Base-by-base conservation (phyloP, 2,329 filamentous ascomycete species). In the Lachnellula cervina region DNA sequence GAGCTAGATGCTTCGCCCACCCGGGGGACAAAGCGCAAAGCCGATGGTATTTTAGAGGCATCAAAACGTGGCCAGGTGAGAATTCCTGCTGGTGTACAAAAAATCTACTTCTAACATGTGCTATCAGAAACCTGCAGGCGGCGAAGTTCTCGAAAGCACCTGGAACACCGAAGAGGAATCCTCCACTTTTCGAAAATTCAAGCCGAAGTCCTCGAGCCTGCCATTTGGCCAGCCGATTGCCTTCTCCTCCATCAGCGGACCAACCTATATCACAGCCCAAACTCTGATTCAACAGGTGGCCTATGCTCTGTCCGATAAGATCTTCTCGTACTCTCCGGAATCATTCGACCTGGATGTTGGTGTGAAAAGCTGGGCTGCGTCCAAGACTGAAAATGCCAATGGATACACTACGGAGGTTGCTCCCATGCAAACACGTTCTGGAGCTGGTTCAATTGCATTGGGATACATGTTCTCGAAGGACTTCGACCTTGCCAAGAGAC, bases 381-480 rank as follows among this genome's bases (percentile, higher is more conserved):
- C 82, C 60, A 77, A 82, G 59, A 86, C 90, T 69, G 78, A 80
- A 70, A 99, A 99, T 76, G 84, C 87, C 60, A 85, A 92, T 74
- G 90, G 90, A 65, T 88, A 92, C 69, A 75, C 84, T 59, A 93
- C 94, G 49, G 78, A 84, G 14, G 83, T 97, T 47, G 80, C 92
- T 58, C 76, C 88, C 23, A 83, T 97, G 68, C 88, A 99, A 77
- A 95, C 92, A 44, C 83, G 94, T 52, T 83, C 88, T 55, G 94
- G 94, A 57, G 94, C 94, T 52, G 94, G 93, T 54, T 86, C 89
- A 62, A 88, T 97, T 69, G 91, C 94, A 21, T 81, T 99, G 49
- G 94, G 94, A 55, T 99, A 99, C 76, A 89, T 97, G 71, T 99
- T 97, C 80, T 97, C 92, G 59, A 90, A 90, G 68, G 94, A 99